These are phyloP conservation scores for Acanthamoeba castellanii DNA, from an alignment of 208 protist genomes.

Conservation along the genomic window DNA sequence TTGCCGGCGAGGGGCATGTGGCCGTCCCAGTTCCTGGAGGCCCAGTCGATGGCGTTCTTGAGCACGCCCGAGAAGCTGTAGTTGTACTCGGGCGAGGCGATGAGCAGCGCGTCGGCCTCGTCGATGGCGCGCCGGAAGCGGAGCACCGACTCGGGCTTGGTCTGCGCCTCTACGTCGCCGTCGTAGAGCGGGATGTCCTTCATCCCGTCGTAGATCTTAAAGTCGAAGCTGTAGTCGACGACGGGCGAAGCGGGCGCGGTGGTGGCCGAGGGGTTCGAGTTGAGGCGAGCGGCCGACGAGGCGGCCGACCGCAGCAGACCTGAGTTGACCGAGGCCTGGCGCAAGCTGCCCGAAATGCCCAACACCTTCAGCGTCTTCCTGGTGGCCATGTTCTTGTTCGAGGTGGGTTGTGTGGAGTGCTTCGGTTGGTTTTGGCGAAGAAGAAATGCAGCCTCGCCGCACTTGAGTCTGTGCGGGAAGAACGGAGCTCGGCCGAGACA, in stretches of 20 bases:
- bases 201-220: not conserved
- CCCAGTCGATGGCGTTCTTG: constrained; percentile 67
- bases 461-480: no score
- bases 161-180: constrained; percentile 23
- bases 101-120: constrained; percentile 52
- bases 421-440: not conserved
- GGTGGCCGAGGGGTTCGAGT: not conserved
- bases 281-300: constrained; percentile 6
- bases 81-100: constrained; percentile 56
- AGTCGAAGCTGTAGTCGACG: not conserved
- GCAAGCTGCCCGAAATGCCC: constrained; percentile 41
- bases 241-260: not conserved
- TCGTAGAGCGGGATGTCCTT: constrained; percentile 45
- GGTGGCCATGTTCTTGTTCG: not conserved
- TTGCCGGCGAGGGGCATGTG: constrained; percentile 29
- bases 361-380: constrained; percentile 2
- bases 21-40: constrained; percentile 7
- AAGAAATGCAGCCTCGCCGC: no score
- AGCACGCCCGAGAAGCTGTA: constrained; percentile 54
- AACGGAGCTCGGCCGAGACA: no score
- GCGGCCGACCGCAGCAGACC: not conserved
- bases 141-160: constrained; percentile 17
- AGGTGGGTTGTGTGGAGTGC: not conserved
- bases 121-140: constrained; percentile 16
- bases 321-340: not conserved